phyloP scores from a whole-genome alignment of 352 stramenopile species.

The Pythium dissimile region DNA sequence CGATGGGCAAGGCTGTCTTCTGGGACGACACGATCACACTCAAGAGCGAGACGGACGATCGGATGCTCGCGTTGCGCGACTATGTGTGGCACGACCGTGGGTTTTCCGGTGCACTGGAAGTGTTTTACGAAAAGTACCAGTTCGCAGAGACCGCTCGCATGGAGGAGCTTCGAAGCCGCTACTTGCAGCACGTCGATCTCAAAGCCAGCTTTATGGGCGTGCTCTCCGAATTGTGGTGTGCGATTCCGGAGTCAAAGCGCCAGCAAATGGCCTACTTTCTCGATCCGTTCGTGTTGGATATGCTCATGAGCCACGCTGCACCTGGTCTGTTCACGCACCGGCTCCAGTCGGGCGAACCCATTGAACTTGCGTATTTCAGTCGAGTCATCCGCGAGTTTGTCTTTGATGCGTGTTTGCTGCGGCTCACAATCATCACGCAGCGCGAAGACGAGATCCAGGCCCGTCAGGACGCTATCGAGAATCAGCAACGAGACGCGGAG shows the following conservation, averaged over 20 bases:
- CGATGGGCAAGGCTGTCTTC: conserved; percentile 60
- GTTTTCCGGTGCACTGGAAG: conserved; percentile 47
- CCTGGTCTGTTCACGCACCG: conserved; percentile 27
- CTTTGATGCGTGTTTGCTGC: conserved; percentile 48
- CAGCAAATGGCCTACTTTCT: conserved; percentile 50
- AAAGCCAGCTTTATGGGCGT: conserved; percentile 35
- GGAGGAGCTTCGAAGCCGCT: conserved; percentile 58
- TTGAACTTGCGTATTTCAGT: conserved; percentile 64
- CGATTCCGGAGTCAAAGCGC: conserved; percentile 43
- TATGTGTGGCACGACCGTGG: conserved; percentile 47
- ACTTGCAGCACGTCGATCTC: conserved; percentile 39
- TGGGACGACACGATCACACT: conserved; percentile 69
- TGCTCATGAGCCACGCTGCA: conserved; percentile 43
- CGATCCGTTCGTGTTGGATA: conserved; percentile 64
- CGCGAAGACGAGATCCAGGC: conserved; percentile 34
- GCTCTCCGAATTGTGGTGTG: conserved; percentile 53
- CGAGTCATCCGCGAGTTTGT: conserved; percentile 55
- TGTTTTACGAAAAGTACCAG: conserved; percentile 75
- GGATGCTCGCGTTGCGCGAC: conserved; percentile 31
- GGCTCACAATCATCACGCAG: conserved; percentile 43
- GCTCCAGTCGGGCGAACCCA: conserved; percentile 20
- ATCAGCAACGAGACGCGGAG: conserved; percentile 18
- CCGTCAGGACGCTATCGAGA: conserved; percentile 2
- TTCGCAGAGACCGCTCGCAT: conserved; percentile 74
- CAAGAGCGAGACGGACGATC: conserved; percentile 47